Percentiles rank a stretch among this genome's conserved stretches.
Conservation (phyloP, 257 asterid species). For the Penstemon newberryi region DNA sequence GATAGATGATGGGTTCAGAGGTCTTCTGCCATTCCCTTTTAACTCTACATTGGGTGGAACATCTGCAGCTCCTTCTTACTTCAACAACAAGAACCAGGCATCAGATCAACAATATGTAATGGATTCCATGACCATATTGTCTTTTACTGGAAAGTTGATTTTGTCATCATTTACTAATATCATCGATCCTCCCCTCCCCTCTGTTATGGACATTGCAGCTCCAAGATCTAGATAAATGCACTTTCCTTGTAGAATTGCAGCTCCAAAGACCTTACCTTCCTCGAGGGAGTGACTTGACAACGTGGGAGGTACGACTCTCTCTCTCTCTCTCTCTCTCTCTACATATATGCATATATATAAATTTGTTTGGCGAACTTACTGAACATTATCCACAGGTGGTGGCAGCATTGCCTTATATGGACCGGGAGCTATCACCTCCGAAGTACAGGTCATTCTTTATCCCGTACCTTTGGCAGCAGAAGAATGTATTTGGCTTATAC, state of each 20-base stretch:
- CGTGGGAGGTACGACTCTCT: constrained; percentile 77
- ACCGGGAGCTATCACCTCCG: constrained; percentile 91
- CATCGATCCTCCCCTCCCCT: constrained; percentile 1
- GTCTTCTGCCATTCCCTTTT: constrained; percentile 94
- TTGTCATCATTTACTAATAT: not conserved
- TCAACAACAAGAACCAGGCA: constrained; percentile 88
- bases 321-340: constrained; percentile 31
- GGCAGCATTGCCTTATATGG: constrained; percentile 90
- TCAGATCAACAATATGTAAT: constrained; percentile 90
- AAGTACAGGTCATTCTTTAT: constrained; percentile 82
- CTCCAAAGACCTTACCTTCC: constrained; percentile 75
- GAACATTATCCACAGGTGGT: constrained; percentile 50
- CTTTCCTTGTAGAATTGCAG: constrained; percentile 82
- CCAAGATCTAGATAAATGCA: constrained; percentile 69
- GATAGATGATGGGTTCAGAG: constrained; percentile 96
- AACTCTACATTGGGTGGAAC: constrained; percentile 93
- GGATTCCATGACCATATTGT: constrained; percentile 3
- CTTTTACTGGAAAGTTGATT: constrained; percentile 1
- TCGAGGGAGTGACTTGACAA: constrained; percentile 83
- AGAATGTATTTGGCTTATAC: constrained; percentile 87
- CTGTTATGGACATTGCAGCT: constrained; percentile 45
- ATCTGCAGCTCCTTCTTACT: constrained; percentile 82
- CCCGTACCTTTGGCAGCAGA: constrained; percentile 82
- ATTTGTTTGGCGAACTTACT: constrained; percentile 19
- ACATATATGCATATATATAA: not conserved